These are phyloP conservation scores for Gaertneriomyces sp. DNA, from an alignment of 192 early-diverging fungal genomes.

Conservation along the genomic window DNA sequence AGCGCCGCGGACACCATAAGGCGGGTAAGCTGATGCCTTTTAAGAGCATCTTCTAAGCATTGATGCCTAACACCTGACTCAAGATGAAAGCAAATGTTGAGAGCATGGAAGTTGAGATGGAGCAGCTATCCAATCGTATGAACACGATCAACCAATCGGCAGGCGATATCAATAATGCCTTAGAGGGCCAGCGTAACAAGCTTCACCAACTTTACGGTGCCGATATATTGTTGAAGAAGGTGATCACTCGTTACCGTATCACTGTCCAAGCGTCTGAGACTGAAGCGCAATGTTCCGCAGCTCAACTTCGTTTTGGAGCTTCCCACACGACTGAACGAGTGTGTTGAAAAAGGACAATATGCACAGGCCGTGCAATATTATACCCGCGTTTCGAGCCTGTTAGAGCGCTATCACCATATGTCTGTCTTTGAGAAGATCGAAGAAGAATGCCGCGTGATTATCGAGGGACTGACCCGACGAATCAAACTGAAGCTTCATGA, in stretches of 20 bases:
- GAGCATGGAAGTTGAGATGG: slow-evolving; percentile 83
- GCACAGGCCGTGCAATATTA: slow-evolving; percentile 76
- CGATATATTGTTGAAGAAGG: slow-evolving; percentile 68
- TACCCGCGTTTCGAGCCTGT: slow-evolving; percentile 61
- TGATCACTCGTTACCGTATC: slow-evolving; percentile 11
- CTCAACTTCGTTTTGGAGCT: slow-evolving; percentile 88
- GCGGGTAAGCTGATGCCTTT: slow-evolving; percentile 39
- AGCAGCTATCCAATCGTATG: slow-evolving; percentile 65
- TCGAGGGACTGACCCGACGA: slow-evolving; percentile 62
- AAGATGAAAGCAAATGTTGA: slow-evolving; percentile 85
- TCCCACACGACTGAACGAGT: slow-evolving; percentile 66
- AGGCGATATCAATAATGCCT: slow-evolving; percentile 51
- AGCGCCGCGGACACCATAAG: slow-evolving; percentile 89
- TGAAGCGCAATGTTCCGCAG: slow-evolving; percentile 12
- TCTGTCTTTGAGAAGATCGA: slow-evolving; percentile 76
- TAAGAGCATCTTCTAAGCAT: not conserved
- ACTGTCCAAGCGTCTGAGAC: not conserved
- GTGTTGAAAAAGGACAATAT: slow-evolving; percentile 57
- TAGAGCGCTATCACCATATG: slow-evolving; percentile 75
- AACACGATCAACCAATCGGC: slow-evolving; percentile 54
- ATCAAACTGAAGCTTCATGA: slow-evolving; percentile 54
- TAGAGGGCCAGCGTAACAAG: slow-evolving; percentile 65
- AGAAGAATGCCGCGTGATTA: slow-evolving; percentile 74
- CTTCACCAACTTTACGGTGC: slow-evolving; percentile 70
- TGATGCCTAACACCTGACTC: not conserved